Base-by-base conservation (phyloP, 768 basidiomycete genomes). In the Lactarius psammicola region DNA sequence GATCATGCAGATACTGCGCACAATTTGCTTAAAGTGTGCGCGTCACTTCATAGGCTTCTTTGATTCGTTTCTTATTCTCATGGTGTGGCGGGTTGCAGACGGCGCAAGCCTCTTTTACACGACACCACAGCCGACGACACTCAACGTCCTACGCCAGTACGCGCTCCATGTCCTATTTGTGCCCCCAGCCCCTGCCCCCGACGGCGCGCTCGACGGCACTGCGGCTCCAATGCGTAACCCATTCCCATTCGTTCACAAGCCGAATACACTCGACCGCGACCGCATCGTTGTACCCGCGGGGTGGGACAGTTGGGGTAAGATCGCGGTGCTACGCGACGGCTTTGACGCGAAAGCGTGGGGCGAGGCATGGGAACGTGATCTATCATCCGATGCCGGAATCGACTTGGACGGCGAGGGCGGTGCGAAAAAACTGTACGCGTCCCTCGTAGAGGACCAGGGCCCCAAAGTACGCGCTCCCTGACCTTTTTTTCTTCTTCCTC, bases 271-370 rank as follows among this genome's bases (percentile, higher is more conserved):
- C 55, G 97, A 98, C 74, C 87, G 97, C 36, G 95, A 98, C 72
- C 88, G 86, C 15, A 89, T 98, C 59, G 85, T 97, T 53, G 87
- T 98, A 7, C 97, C 96, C 1, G 85, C 93, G 2, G 97, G 97
- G 1, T 99, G 97, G 97, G 97, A 98, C 73, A 93, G 91, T 70
- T 97, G 94, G 92, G 95, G 95, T 0, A 98, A 98, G 80, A 96
- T 98, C 64, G 80, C 83, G 2, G 89, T 98, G 1, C 78, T 98
- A 62, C 79, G 94, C 63, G 97, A 98, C 46, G 92, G 92, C 0
- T 99, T 98, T 71, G 94, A 97, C 60, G 87, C 91, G 1, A 87
- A 85, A 66, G 73, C 79, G 56, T 90, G 88, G 87, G 89, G 87
- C 4, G 89, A 90, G 64, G 89, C 86, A 46, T 93, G 87, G 88